Conservation (phyloP, 2,329 filamentous ascomycete genomes). For the Ophiostoma triangulosporum region DNA sequence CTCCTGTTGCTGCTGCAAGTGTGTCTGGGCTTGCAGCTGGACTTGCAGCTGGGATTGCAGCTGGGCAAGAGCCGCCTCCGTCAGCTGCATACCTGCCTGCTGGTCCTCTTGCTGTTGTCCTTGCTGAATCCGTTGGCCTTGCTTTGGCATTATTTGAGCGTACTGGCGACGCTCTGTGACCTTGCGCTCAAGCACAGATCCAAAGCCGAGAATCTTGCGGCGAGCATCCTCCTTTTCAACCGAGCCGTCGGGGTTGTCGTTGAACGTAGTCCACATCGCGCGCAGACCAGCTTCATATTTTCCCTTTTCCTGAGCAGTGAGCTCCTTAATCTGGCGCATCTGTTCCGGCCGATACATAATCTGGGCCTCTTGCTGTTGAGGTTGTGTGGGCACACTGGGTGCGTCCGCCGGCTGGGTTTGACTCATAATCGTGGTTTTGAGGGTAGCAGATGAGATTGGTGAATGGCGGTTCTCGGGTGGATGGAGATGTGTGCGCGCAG, state of each 20-base stretch:
- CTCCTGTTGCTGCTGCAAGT: slow-evolving; percentile 11
- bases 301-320: slow-evolving; percentile 40
- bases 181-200: slow-evolving; percentile 32
- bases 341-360: slow-evolving; percentile 36
- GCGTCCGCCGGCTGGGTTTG: not conserved
- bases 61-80: not conserved
- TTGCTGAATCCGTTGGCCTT: slow-evolving; percentile 4
- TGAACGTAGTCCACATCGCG: slow-evolving; percentile 39
- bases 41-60: too few species aligned
- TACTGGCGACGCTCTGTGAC: slow-evolving; percentile 11
- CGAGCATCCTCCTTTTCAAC: slow-evolving; percentile 35
- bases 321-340: slow-evolving; percentile 35
- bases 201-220: slow-evolving; percentile 47
- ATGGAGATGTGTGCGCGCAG: too few species aligned
- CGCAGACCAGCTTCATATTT: slow-evolving; percentile 47
- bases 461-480: too few species aligned
- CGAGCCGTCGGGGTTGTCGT: slow-evolving; percentile 33
- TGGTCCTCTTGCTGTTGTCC: too few species aligned
- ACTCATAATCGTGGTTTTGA: too few species aligned
- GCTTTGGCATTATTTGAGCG: slow-evolving; percentile 4
- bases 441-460: too few species aligned
- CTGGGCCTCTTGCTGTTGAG: slow-evolving; percentile 9
- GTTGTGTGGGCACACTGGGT: not conserved
- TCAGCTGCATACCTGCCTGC: slow-evolving; percentile 4
- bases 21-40: slow-evolving; percentile 5